Percentiles rank a stretch among this genome's conserved stretches.
phyloP scores from a whole-genome alignment of 306 rosid species.

The Dalbergia oliveri region DNA sequence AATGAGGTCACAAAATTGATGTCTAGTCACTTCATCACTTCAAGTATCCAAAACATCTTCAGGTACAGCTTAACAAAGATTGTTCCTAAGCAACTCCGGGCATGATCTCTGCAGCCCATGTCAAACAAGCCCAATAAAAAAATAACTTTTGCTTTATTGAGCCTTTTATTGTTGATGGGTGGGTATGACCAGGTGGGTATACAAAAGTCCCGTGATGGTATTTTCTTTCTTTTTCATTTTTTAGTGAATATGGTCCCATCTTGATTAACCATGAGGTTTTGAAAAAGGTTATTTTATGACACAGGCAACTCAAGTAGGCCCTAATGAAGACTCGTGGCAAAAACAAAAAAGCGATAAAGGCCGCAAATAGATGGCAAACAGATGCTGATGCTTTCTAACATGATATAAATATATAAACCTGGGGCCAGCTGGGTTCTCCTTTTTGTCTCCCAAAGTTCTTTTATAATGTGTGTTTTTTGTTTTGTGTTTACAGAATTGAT shows the following conservation, averaged over 20 bases:
- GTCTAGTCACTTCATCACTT: too few species aligned
- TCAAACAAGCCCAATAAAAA: not conserved
- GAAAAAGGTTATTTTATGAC: not conserved
- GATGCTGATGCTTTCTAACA: not conserved
- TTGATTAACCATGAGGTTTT: not conserved
- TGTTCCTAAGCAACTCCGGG: too few species aligned
- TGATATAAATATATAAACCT: not conserved
- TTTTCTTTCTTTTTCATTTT: not conserved
- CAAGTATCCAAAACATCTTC: too few species aligned
- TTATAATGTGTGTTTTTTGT: not conserved
- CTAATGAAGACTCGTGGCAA: not conserved
- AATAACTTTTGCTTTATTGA: too few species aligned
- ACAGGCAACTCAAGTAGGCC: conserved; percentile 11
- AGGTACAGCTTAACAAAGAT: too few species aligned
- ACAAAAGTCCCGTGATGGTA: not conserved
- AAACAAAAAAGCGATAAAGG: not conserved
- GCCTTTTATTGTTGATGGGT: not conserved
- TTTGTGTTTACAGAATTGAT: too few species aligned
- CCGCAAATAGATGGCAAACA: conserved; percentile 7
- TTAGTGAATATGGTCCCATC: not conserved
- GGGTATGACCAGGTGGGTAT: not conserved
- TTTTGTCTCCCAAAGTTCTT: not conserved
- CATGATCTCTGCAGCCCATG: not conserved
- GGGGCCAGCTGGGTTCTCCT: not conserved
- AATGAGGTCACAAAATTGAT: too few species aligned